These are phyloP conservation scores for Fragaria iinumae DNA, from an alignment of 306 rosid species.

Conservation along the genomic window DNA sequence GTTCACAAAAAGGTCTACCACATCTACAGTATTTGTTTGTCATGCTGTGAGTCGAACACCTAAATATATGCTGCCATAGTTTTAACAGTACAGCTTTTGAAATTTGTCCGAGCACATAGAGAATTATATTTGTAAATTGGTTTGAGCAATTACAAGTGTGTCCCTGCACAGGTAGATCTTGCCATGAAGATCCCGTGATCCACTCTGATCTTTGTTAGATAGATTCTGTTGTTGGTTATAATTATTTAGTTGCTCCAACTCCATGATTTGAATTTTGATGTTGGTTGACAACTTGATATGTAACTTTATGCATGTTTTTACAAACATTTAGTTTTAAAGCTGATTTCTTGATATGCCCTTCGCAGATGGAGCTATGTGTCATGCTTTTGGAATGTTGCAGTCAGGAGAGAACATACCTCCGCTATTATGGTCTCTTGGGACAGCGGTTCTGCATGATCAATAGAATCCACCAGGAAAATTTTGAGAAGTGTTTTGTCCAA, in stretches of 20 bases:
- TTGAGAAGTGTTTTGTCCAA: conserved; percentile 88
- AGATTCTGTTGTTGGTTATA: neutral
- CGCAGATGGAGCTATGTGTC: conserved; percentile 74
- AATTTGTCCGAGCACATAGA: neutral
- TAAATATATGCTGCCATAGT: neutral
- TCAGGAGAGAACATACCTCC: conserved; percentile 81
- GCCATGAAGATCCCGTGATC: neutral
- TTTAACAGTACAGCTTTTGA: neutral
- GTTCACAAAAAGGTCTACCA: neutral
- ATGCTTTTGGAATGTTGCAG: conserved; percentile 94
- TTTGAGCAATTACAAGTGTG: neutral
- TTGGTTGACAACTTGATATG: neutral
- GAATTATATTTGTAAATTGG: neutral
- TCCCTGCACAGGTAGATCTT: neutral
- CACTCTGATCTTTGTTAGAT: neutral
- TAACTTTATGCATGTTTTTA: neutral
- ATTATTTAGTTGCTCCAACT: neutral
- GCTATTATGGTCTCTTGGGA: conserved; percentile 88
- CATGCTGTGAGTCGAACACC: neutral
- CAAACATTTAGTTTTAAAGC: neutral
- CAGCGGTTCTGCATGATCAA: conserved; percentile 89
- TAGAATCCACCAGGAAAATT: conserved; percentile 83
- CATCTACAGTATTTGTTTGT: neutral
- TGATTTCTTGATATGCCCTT: conserved; percentile 24
- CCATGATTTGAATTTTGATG: neutral